These are phyloP conservation scores for Aspergillus heteromorphus DNA, from an alignment of 495 filamentous ascomycete species.

Conservation along the genomic window DNA sequence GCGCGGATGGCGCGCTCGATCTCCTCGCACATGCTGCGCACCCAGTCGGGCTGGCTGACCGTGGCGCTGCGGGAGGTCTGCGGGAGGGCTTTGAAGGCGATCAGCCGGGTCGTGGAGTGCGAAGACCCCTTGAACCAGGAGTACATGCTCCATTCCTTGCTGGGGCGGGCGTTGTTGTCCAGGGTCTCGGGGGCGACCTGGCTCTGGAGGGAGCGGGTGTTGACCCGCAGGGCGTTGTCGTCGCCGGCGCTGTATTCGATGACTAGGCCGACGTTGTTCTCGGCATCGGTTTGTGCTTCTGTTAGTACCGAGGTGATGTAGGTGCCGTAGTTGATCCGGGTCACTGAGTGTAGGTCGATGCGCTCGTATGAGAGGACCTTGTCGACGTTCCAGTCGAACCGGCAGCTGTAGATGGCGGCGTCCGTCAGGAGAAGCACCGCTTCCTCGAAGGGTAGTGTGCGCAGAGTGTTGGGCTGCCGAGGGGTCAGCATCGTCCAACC, in stretches of 20 bases:
- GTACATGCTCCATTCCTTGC: slow-evolving; percentile 32
- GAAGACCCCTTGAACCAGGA: slow-evolving; percentile 38
- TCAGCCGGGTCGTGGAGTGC: slow-evolving; percentile 34
- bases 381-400: slow-evolving; percentile 88
- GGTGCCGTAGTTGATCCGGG: slow-evolving; percentile 66
- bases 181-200: slow-evolving; percentile 28
- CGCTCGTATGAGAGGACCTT: slow-evolving; percentile 87
- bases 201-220: slow-evolving; percentile 75
- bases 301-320: slow-evolving; percentile 88
- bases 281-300: slow-evolving; percentile 63
- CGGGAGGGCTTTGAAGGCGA: slow-evolving; percentile 52
- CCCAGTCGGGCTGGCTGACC: slow-evolving; percentile 63
- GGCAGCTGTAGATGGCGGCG: slow-evolving; percentile 74
- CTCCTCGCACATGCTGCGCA: slow-evolving; percentile 62
- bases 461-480: slow-evolving; percentile 57
- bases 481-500: slow-evolving; percentile 79
- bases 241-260: slow-evolving; percentile 66
- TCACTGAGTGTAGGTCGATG: slow-evolving; percentile 69
- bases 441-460: slow-evolving; percentile 72
- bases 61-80: slow-evolving; percentile 24
- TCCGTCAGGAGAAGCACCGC: slow-evolving; percentile 82
- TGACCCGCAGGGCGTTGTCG: slow-evolving; percentile 64
- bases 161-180: slow-evolving; percentile 16
- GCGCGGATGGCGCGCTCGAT: slow-evolving; percentile 43
- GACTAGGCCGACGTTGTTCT: slow-evolving; percentile 75